phyloP scores from a whole-genome alignment of 2,329 filamentous ascomycete species.

The Diaporthe helianthi region DNA sequence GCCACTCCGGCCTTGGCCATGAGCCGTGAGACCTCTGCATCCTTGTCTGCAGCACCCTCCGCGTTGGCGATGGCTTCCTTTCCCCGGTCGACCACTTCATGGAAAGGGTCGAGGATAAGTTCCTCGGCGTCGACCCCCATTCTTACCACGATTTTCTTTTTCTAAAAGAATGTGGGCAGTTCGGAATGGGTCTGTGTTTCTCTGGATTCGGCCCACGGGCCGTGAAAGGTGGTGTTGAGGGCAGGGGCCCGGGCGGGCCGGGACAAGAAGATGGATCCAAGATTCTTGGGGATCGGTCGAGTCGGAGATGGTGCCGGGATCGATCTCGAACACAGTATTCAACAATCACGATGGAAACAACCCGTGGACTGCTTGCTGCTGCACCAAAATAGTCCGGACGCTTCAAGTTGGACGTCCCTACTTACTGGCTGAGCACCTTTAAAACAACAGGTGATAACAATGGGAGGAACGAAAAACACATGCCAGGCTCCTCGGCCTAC shows the following conservation, averaged over 20 bases:
- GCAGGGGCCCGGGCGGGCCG: constrained; percentile 9
- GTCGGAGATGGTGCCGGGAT: constrained; percentile 11
- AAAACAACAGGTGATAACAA: not conserved
- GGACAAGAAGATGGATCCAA: constrained; percentile 18
- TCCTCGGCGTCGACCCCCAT: constrained; percentile 39
- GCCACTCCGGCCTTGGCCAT: constrained; percentile 45
- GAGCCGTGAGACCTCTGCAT: constrained; percentile 38
- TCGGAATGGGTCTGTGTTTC: not conserved
- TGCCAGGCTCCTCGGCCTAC: not conserved
- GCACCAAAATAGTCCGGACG: constrained; percentile 1
- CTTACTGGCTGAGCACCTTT: not conserved
- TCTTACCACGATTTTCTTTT: not conserved
- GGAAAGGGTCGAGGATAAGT: constrained; percentile 23
- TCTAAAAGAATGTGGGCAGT: not conserved
- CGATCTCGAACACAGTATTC: not conserved
- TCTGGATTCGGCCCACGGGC: not conserved
- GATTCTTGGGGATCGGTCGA: constrained; percentile 2
- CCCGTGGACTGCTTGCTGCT: too few species aligned
- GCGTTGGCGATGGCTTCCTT: constrained; percentile 47
- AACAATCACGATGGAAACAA: constrained; percentile 5
- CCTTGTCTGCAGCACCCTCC: constrained; percentile 38
- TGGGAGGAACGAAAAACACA: not conserved
- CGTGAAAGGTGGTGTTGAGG: constrained; percentile 7
- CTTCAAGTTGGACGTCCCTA: not conserved
- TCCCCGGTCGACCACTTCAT: constrained; percentile 45